Evolutionary conservation across 1,139 yeast genomes (phyloP).

Genomic region (Diutina ranongensis): DNA sequence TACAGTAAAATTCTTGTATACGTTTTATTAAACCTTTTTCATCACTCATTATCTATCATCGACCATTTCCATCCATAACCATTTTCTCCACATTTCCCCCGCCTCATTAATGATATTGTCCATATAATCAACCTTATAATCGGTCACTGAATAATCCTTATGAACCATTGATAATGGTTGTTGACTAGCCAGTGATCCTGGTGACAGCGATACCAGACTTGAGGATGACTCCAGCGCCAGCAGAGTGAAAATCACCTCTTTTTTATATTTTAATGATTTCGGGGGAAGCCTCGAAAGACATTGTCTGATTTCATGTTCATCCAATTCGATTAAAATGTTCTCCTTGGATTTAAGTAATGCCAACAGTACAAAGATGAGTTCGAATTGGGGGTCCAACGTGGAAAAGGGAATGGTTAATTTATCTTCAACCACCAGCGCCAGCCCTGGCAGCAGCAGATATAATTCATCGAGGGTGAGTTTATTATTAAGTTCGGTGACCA

Average conservation of each 20-base stretch:
- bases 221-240: background rate
- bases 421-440: conserved; percentile 7
- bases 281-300: conserved; percentile 49
- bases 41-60: conserved; percentile 1
- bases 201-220: background rate
- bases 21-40: no score
- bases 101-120: conserved; percentile 67
- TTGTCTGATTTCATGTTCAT: conserved; percentile 81
- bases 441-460: conserved; percentile 6
- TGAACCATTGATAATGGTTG: conserved; percentile 15
- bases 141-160: conserved; percentile 17
- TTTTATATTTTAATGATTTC: conserved; percentile 23
- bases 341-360: conserved; percentile 77
- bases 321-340: conserved; percentile 69
- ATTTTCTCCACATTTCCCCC: conserved; percentile 81
- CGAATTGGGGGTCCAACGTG: conserved; percentile 64
- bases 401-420: conserved; percentile 43
- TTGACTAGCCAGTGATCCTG: background rate
- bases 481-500: conserved; percentile 13
- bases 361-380: conserved; percentile 63
- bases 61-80: conserved; percentile 61
- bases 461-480: conserved; percentile 4
- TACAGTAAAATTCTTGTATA: no score
- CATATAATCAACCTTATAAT: conserved; percentile 32
- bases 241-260: conserved; percentile 8